These are phyloP conservation scores for Rhododendron ovatum DNA, from an alignment of 148 eudicot species.

Conservation along the genomic window DNA sequence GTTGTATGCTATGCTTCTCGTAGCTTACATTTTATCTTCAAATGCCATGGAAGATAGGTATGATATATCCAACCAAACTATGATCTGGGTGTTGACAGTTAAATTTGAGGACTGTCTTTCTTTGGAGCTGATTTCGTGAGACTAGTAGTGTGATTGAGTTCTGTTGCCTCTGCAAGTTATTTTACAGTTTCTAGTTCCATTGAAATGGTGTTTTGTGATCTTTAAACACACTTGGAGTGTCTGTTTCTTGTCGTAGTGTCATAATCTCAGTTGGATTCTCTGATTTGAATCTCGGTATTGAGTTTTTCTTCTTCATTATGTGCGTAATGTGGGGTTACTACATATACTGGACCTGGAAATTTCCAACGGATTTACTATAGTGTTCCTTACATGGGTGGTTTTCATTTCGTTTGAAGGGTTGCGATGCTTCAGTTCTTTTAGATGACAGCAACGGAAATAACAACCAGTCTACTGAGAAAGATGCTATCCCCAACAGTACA, in stretches of 20 bases:
- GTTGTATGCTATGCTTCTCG: neutral
- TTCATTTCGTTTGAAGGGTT: constrained; percentile 10
- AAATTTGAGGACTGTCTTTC: neutral
- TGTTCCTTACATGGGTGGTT: neutral
- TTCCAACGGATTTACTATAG: neutral
- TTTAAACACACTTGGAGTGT: neutral
- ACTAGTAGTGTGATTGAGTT: neutral
- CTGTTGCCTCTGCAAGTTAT: neutral
- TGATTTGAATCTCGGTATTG: neutral
- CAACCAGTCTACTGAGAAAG: neutral
- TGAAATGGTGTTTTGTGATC: neutral
- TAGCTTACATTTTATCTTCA: neutral
- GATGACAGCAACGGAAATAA: neutral
- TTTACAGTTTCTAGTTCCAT: neutral
- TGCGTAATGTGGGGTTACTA: neutral
- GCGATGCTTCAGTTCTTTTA: constrained; percentile 16
- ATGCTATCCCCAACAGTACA: constrained; percentile 10
- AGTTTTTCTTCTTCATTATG: constrained; percentile 4
- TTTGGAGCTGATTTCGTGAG: neutral
- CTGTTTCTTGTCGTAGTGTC: neutral
- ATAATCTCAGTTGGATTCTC: neutral
- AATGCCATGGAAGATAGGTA: neutral
- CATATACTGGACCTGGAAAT: neutral
- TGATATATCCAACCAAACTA: neutral
- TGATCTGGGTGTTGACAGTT: neutral